phyloP scores from a whole-genome alignment of 2,329 filamentous ascomycete species.

The Leptoxyphium fumago region DNA sequence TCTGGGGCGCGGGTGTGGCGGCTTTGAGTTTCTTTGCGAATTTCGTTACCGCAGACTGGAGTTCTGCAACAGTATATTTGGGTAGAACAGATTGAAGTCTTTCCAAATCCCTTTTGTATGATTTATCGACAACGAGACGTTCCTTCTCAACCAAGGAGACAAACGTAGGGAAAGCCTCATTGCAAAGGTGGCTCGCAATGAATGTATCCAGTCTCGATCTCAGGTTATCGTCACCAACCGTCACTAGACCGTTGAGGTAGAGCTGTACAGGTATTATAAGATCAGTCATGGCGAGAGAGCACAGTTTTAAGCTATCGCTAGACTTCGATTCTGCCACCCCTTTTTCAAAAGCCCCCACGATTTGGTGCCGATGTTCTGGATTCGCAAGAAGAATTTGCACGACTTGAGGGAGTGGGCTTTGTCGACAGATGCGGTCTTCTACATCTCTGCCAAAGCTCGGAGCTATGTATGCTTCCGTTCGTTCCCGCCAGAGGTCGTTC shows the following conservation, averaged over 20 bases:
- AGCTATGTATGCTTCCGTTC: not conserved
- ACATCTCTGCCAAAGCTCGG: not conserved
- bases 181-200: slow-evolving; percentile 12
- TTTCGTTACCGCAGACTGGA: slow-evolving; percentile 11
- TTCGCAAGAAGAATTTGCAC: not conserved
- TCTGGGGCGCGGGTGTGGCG: slow-evolving; percentile 5
- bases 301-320: not conserved
- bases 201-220: slow-evolving; percentile 14
- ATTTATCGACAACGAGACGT: slow-evolving; percentile 9
- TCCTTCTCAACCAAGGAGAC: slow-evolving; percentile 6
- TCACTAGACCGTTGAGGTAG: slow-evolving; percentile 12
- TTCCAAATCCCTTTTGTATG: slow-evolving; percentile 11
- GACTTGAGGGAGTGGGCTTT: not conserved
- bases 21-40: slow-evolving; percentile 16
- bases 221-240: slow-evolving; percentile 12
- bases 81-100: slow-evolving; percentile 11
- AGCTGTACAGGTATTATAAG: slow-evolving; percentile 15
- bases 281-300: slow-evolving; percentile 4
- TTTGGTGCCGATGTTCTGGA: not conserved
- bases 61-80: slow-evolving; percentile 10
- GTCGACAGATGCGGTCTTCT: not conserved
- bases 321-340: not conserved
- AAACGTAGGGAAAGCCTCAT: slow-evolving; percentile 10
- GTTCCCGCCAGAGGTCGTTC: not conserved
- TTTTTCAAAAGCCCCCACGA: not conserved